These are phyloP conservation scores for Metschnikowia borealis DNA, from an alignment of 805 yeast genomes.

Conservation along the genomic window DNA sequence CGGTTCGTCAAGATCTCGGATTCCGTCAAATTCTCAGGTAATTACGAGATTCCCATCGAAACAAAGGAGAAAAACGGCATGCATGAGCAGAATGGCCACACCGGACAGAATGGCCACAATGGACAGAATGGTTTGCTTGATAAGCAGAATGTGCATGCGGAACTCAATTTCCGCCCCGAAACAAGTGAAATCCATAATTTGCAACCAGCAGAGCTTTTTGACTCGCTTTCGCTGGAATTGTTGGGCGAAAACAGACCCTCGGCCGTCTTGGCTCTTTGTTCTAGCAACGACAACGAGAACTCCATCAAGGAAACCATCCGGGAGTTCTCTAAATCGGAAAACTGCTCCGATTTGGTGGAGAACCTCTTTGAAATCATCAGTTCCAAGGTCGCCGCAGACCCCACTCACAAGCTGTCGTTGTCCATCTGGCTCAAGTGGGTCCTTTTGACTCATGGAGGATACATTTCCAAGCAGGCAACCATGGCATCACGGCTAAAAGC, in stretches of 20 bases:
- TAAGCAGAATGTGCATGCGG: slow-evolving; percentile 1
- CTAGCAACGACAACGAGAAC: slow-evolving; percentile 26
- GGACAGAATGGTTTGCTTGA: slow-evolving; percentile 10
- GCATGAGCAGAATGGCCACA: slow-evolving; percentile 13
- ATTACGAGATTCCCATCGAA: slow-evolving; percentile 22
- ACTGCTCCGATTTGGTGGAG: slow-evolving; percentile 20
- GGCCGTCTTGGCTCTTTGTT: slow-evolving; percentile 24
- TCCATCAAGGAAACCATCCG: slow-evolving; percentile 33
- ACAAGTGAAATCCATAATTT: slow-evolving; percentile 25
- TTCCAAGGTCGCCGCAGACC: slow-evolving; percentile 25
- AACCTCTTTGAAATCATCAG: slow-evolving; percentile 28
- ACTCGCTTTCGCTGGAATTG: slow-evolving; percentile 17
- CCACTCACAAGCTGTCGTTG: slow-evolving; percentile 25
- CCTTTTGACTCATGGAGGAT: slow-evolving; percentile 64
- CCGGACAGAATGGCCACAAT: neutral
- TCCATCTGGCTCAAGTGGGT: slow-evolving; percentile 80
- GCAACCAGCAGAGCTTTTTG: slow-evolving; percentile 20
- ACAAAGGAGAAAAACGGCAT: slow-evolving; percentile 18
- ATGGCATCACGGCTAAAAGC: slow-evolving; percentile 53
- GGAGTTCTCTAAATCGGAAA: slow-evolving; percentile 32
- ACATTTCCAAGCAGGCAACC: slow-evolving; percentile 49
- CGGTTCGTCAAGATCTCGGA: slow-evolving; percentile 20
- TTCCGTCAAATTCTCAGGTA: slow-evolving; percentile 12
- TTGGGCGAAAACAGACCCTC: slow-evolving; percentile 6
- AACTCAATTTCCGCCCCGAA: slow-evolving; percentile 16